Base-by-base conservation (phyloP, 208 protist genomes). In the Trypanosoma caninum region DNA sequence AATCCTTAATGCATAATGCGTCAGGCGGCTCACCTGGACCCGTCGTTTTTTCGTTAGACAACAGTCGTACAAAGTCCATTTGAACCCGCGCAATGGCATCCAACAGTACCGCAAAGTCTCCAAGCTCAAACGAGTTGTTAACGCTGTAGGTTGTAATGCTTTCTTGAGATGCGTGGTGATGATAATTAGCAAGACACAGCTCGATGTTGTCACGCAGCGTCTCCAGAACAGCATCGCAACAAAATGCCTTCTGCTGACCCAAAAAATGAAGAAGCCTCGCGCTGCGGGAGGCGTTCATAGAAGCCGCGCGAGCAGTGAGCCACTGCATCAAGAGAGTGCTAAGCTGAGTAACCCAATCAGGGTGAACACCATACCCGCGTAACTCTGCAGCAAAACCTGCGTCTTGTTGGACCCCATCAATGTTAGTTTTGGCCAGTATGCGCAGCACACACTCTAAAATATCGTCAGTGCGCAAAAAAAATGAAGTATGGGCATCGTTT, bases 181-280 rank as follows among this genome's bases (percentile, higher is more conserved):
- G n/a, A n/a, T n/a, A n/a, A 42, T 41, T 37, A 9, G 50, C 38
- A 38, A 80, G 7, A 23, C 68, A 59, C 0, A 82, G 59, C 18
- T 63, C 35, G 20, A 87, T 69, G 45, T 77, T 82, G 64, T 91
- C 84, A 20, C 74, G 70, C 23, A 91, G 62, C n/a, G 84, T 91
- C n/a, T 59, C 59, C 31, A 91, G 63, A 0, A 82, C 57, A 4
- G 69, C 65, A 28, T 87, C 79, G 18, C 23, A 65, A 40, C 74
- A 74, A 27, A 78, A 45, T 2, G 81, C 35, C 20, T 65, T 58
- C 44, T 91, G 84, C 44, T 87, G 84, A 10, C 65, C 72, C 22
- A 87, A 55, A n/a, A 85, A 69, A 51, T 91, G 84, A 1, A 91
- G 25, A 42, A 78, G 58, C n/a, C 58, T 66, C 33, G 83, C 65